A percentile compares a stretch with the other conserved stretches of the same genome.
Conservation (phyloP, 164 flowering plant genomes). For the Saururus chinensis region DNA sequence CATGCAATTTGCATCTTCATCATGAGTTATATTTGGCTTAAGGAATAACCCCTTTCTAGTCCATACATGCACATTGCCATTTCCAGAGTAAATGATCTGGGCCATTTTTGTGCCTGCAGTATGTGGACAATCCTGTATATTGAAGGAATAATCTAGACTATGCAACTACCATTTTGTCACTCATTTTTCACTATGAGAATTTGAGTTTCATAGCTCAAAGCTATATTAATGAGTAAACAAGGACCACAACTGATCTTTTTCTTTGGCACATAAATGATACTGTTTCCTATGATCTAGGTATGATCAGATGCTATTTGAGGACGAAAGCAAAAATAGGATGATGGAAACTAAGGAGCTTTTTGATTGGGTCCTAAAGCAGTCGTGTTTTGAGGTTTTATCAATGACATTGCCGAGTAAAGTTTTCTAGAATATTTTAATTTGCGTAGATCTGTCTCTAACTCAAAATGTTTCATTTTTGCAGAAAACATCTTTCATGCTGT, state of each 20-base stretch:
- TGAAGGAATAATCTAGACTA: no score
- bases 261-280: background rate
- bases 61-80: no score
- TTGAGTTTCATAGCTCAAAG: no score
- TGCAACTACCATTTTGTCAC: no score
- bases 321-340: slow-evolving; percentile 82
- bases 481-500: slow-evolving; percentile 98
- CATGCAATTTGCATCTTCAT: background rate
- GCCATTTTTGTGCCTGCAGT: no score
- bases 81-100: no score
- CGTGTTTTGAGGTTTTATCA: slow-evolving; percentile 77
- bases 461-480: slow-evolving; percentile 25
- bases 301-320: slow-evolving; percentile 91
- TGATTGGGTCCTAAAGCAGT: slow-evolving; percentile 95
- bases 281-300: slow-evolving; percentile 44
- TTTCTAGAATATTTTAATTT: background rate
- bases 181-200: no score
- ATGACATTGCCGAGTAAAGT: background rate
- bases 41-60: no score
- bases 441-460: background rate
- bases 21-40: no score
- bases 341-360: slow-evolving; percentile 92
- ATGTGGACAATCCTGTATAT: no score
- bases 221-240: no score
- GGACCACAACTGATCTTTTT: no score